These are phyloP conservation scores for Periglandula ipomoeae DNA, from an alignment of 2,329 filamentous ascomycete genomes.

Conservation along the genomic window DNA sequence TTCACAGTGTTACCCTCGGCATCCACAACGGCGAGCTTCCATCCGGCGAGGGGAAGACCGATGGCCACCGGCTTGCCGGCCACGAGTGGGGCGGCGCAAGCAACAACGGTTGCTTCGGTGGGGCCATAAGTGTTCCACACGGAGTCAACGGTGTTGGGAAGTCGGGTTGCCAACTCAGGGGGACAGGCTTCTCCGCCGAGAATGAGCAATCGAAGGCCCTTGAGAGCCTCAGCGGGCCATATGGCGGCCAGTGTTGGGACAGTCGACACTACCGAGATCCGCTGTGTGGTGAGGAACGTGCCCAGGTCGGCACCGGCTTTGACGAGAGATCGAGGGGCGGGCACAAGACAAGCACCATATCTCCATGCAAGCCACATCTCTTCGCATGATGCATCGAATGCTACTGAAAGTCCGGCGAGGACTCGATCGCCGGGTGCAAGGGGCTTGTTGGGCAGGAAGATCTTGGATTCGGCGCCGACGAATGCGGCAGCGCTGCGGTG, in stretches of 20 bases:
- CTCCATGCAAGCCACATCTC: constrained; percentile 17
- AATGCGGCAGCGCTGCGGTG: constrained; percentile 17
- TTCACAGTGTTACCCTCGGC: constrained; percentile 34
- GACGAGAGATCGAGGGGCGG: constrained; percentile 13
- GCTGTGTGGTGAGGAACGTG: constrained; percentile 11
- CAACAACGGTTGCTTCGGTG: constrained; percentile 16
- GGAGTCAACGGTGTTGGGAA: constrained; percentile 11
- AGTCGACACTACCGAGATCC: constrained; percentile 15
- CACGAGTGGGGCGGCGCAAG: constrained; percentile 13
- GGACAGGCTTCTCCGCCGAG: constrained; percentile 17
- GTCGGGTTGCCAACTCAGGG: constrained; percentile 11
- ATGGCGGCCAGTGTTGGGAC: constrained; percentile 15
- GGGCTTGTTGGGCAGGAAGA: constrained; percentile 12
- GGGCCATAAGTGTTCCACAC: constrained; percentile 18
- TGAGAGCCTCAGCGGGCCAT: constrained; percentile 14
- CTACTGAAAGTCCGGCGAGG: constrained; percentile 14
- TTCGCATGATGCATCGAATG: constrained; percentile 16
- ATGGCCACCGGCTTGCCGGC: constrained; percentile 13
- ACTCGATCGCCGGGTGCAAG: constrained; percentile 15
- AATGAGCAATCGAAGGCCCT: constrained; percentile 13
- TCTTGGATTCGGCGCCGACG: constrained; percentile 14
- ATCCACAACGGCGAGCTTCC: constrained; percentile 20
- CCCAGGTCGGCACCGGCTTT: constrained; percentile 14
- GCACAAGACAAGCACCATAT: constrained; percentile 14
- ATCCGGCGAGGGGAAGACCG: constrained; percentile 14